These are phyloP conservation scores for Protomyces pachydermus DNA, from an alignment of 1,139 yeast genomes.

Conservation along the genomic window DNA sequence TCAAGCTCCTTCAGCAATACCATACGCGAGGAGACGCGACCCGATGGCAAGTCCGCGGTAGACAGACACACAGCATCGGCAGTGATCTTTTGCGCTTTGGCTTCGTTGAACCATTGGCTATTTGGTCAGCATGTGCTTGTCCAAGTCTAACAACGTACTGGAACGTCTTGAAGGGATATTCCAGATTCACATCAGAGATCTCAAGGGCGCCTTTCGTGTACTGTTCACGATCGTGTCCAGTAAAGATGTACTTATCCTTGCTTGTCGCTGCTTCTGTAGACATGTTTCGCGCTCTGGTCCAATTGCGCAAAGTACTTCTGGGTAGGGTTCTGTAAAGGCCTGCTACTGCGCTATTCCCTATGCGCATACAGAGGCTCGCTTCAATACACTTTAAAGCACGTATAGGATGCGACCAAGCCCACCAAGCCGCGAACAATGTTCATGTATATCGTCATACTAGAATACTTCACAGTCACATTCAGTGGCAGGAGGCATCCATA, in stretches of 20 bases:
- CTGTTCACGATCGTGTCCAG: conserved; percentile 24
- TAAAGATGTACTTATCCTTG: conserved; percentile 20
- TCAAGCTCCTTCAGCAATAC: conserved; percentile 88
- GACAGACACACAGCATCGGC: conserved; percentile 81
- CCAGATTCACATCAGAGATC: conserved; percentile 1
- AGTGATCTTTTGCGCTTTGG: conserved; percentile 42
- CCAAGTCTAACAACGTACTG: conserved; percentile 38
- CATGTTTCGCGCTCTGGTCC: not conserved
- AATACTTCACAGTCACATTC: too few relatives aligned
- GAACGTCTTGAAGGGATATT: conserved; percentile 24
- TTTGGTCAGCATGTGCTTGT: conserved; percentile 44
- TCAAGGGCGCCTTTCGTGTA: conserved; percentile 27
- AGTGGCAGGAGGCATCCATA: not conserved
- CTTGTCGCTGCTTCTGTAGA: not conserved
- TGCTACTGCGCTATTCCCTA: too few relatives aligned
- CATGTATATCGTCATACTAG: too few relatives aligned
- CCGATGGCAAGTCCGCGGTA: conserved; percentile 81
- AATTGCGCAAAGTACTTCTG: too few relatives aligned
- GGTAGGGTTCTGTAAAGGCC: too few relatives aligned
- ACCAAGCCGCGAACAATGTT: too few relatives aligned
- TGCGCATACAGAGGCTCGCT: too few relatives aligned
- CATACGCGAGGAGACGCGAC: conserved; percentile 76
- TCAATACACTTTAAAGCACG: too few relatives aligned
- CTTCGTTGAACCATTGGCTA: conserved; percentile 78
- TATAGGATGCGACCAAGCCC: too few relatives aligned